Percentiles rank a stretch among this genome's conserved stretches.
Conservation (phyloP, 371 early-diverging fungal species). For the Apophysomyces sp. region DNA sequence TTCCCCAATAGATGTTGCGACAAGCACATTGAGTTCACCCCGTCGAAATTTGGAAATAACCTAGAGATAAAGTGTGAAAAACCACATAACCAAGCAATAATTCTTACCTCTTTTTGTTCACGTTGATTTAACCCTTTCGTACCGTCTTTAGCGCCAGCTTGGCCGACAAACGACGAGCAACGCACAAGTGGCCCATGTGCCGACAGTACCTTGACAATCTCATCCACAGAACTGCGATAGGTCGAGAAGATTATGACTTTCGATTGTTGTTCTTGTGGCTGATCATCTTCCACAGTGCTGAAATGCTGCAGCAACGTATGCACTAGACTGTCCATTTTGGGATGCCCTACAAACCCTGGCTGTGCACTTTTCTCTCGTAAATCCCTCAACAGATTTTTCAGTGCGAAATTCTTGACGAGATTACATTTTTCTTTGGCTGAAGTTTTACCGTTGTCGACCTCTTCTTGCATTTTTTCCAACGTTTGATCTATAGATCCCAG, state of each 20-base stretch:
- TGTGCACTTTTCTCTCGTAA: conserved; percentile 20
- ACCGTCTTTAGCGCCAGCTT: conserved; percentile 60
- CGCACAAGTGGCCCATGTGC: conserved; percentile 69
- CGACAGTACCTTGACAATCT: conserved; percentile 68
- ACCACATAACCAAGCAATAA: background rate
- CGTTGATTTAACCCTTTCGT: conserved; percentile 78
- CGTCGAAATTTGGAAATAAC: conserved; percentile 59
- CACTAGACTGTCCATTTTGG: conserved; percentile 76
- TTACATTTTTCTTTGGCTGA: conserved; percentile 13
- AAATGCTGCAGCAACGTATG: conserved; percentile 72
- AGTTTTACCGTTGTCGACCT: conserved; percentile 22
- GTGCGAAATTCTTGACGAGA: conserved; percentile 11
- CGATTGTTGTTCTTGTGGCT: conserved; percentile 34
- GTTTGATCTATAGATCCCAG: conserved; percentile 38
- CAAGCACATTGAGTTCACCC: conserved; percentile 82
- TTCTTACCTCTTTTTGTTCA: conserved; percentile 74
- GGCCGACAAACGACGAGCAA: conserved; percentile 84
- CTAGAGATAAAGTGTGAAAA: conserved; percentile 1
- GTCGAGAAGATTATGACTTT: conserved; percentile 89
- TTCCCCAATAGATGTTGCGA: conserved; percentile 93
- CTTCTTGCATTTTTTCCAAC: conserved; percentile 1
- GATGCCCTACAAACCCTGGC: conserved; percentile 73
- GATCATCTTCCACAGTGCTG: conserved; percentile 1
- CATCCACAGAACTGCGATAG: conserved; percentile 85
- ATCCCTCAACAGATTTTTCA: conserved; percentile 14